Evolutionary conservation across 345 rosid genomes (phyloP).

Genomic region (Eucalyptus polybractea): DNA sequence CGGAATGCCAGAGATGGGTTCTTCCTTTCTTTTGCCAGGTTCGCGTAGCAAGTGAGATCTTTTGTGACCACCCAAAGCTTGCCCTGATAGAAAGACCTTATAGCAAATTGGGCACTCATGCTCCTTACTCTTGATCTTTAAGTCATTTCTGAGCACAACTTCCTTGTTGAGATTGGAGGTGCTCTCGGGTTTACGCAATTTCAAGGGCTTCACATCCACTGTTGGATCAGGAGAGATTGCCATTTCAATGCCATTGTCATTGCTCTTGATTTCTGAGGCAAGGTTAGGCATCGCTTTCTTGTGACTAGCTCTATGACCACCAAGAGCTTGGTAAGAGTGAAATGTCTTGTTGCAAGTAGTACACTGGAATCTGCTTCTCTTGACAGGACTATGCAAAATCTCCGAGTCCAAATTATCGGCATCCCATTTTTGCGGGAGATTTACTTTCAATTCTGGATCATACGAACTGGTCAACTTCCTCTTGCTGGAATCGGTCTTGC

Average conservation of each 20-base stretch:
- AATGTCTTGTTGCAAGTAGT: constrained; percentile 51
- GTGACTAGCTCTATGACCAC: constrained; percentile 78
- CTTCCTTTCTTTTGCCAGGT: constrained; percentile 1
- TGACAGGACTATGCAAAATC: neutral
- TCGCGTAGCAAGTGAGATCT: constrained; percentile 35
- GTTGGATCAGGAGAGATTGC: constrained; percentile 3
- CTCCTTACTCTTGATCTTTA: constrained; percentile 9
- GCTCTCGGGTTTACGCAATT: neutral
- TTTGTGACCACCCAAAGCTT: constrained; percentile 79
- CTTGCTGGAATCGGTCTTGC: neutral
- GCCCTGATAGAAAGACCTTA: constrained; percentile 54
- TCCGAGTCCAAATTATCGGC: neutral
- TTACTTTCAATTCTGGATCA: constrained; percentile 5
- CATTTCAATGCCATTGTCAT: constrained; percentile 10
- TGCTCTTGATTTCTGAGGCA: constrained; percentile 6
- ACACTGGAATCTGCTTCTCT: constrained; percentile 43
- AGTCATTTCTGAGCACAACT: neutral
- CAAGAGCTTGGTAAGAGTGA: constrained; percentile 68
- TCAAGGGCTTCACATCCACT: neutral
- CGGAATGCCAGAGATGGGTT: neutral
- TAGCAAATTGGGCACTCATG: constrained; percentile 59
- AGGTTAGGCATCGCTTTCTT: constrained; percentile 20
- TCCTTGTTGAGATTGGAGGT: neutral
- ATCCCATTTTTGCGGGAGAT: neutral
- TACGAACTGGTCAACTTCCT: neutral